phyloP scores from a whole-genome alignment of 208 protist genomes.

The Trypanosoma rangeli region DNA sequence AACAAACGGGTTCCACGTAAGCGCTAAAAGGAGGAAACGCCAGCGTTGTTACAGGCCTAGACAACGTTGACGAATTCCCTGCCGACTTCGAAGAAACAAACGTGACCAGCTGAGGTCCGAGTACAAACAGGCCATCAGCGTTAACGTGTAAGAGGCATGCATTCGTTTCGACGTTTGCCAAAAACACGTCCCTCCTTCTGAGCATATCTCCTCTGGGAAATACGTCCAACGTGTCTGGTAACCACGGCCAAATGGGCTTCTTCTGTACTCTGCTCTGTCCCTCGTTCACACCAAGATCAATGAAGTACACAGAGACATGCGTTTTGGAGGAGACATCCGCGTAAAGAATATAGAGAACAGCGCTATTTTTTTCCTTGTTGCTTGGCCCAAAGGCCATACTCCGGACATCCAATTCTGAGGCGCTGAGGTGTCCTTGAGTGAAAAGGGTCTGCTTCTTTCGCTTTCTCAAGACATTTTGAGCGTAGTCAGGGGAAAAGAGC shows the following conservation, averaged over 20 bases:
- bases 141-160: conserved; percentile 42
- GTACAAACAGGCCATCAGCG: conserved; percentile 54
- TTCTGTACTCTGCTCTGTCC: conserved; percentile 5
- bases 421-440: conserved; percentile 47
- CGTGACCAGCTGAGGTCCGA: conserved; percentile 67
- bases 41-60: conserved; percentile 26
- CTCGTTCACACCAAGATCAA: conserved; percentile 25
- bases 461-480: conserved; percentile 24
- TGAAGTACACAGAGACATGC: conserved; percentile 70
- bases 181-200: conserved; percentile 21
- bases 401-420: conserved; percentile 67
- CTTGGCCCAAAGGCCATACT: conserved; percentile 48
- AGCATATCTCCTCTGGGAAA: conserved; percentile 19
- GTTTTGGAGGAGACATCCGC: conserved; percentile 54
- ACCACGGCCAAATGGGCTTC: conserved; percentile 12
- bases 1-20: conserved; percentile 35
- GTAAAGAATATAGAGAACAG: conserved; percentile 64
- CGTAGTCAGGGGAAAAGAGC: conserved; percentile 22
- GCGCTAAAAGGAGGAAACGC: conserved; percentile 18
- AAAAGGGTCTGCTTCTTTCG: conserved; percentile 20
- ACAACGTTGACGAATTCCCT: conserved; percentile 3
- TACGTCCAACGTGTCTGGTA: conserved; percentile 18
- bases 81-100: conserved; percentile 24
- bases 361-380: conserved; percentile 13
- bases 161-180: conserved; percentile 61